These are phyloP conservation scores for Sphagnum contortum DNA, from an alignment of 225 moss, liverwort and hornwort genomes.

Conservation along the genomic window DNA sequence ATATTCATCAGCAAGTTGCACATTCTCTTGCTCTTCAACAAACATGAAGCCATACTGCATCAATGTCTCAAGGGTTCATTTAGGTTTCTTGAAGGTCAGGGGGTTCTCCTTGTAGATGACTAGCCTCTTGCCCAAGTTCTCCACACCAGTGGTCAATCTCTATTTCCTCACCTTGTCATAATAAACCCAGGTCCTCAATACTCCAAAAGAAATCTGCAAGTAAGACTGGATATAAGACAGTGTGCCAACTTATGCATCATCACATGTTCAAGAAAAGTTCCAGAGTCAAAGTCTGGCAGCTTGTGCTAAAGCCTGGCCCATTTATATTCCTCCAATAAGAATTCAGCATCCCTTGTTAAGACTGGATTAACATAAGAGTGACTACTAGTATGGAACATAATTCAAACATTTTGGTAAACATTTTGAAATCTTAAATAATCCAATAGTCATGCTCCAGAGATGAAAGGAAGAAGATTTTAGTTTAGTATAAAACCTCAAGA, in stretches of 20 bases:
- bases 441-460: too few relatives aligned
- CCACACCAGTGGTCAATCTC: constrained; percentile 37
- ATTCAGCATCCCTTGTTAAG: too few relatives aligned
- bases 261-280: too few relatives aligned
- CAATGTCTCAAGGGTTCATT: constrained; percentile 44
- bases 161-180: constrained; percentile 89
- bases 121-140: constrained; percentile 67
- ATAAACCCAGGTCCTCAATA: constrained; percentile 88
- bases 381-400: too few relatives aligned
- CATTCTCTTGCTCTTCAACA: constrained; percentile 90
- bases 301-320: too few relatives aligned
- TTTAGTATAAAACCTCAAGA: too few relatives aligned
- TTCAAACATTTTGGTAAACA: too few relatives aligned
- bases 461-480: too few relatives aligned
- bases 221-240: too few relatives aligned
- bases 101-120: constrained; percentile 67
- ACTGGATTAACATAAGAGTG: too few relatives aligned
- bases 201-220: constrained; percentile 85
- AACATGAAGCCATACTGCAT: constrained; percentile 64
- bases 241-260: not conserved
- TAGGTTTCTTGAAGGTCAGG: constrained; percentile 55
- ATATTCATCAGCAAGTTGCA: constrained; percentile 87
- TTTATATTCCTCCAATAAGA: too few relatives aligned
- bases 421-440: too few relatives aligned
- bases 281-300: not conserved